phyloP scores from a whole-genome alignment of 164 flowering plant species.

The Brasenia schreberi region DNA sequence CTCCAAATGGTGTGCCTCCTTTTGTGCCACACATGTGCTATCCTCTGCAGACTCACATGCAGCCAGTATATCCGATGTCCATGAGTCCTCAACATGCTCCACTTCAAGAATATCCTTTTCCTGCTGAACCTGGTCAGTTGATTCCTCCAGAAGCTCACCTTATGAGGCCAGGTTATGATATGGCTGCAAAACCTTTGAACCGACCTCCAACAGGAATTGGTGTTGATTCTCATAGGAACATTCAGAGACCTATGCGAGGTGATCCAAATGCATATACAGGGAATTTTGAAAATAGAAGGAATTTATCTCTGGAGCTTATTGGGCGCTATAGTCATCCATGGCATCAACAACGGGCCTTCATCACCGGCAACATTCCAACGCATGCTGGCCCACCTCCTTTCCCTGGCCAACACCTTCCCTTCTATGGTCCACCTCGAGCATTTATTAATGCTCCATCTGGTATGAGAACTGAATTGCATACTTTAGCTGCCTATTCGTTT shows the following conservation, averaged over 20 bases:
- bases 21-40: constrained; percentile 37
- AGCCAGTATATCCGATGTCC: constrained; percentile 40
- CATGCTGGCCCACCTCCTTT: constrained; percentile 22
- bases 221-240: constrained; percentile 23
- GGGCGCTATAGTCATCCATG: constrained; percentile 34
- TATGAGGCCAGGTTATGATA: constrained; percentile 31
- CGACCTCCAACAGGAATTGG: constrained; percentile 34
- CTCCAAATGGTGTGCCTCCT: constrained; percentile 35
- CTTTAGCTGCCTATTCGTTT: background rate
- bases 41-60: constrained; percentile 25
- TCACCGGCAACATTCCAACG: constrained; percentile 21
- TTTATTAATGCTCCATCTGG: constrained; percentile 67
- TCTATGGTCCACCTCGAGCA: constrained; percentile 44
- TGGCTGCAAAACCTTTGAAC: constrained; percentile 33
- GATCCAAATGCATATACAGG: constrained; percentile 35
- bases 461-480: constrained; percentile 9
- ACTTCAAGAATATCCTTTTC: constrained; percentile 46
- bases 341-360: constrained; percentile 44
- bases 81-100: constrained; percentile 43
- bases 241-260: constrained; percentile 38
- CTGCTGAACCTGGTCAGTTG: constrained; percentile 35
- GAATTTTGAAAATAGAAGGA: constrained; percentile 35
- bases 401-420: constrained; percentile 17
- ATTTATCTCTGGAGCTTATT: constrained; percentile 38
- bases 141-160: constrained; percentile 31